Percentiles rank a stretch among this genome's conserved stretches.
Conservation (phyloP, 2,329 filamentous ascomycete species). For the Dothistroma pini region DNA sequence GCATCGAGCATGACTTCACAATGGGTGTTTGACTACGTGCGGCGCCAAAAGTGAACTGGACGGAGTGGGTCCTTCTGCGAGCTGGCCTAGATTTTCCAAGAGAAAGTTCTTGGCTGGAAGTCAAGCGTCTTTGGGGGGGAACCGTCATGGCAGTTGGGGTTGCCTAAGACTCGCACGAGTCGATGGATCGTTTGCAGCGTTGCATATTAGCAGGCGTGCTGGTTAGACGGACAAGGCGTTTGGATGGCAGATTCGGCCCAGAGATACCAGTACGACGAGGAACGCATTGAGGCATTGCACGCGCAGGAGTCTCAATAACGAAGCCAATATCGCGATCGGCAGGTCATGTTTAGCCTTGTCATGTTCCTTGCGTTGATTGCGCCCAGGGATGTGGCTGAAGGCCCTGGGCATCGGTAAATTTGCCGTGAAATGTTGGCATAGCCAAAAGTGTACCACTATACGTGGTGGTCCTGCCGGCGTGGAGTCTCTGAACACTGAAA, state of each 20-base stretch:
- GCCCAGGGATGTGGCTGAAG: background rate
- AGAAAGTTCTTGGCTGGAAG: constrained; percentile 32
- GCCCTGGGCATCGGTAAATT: background rate
- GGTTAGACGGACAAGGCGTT: constrained; percentile 5
- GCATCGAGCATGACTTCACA: constrained; percentile 96
- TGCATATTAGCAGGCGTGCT: constrained; percentile 6
- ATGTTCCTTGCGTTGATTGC: background rate
- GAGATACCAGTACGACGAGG: constrained; percentile 2
- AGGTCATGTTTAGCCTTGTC: background rate
- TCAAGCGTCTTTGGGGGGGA: constrained; percentile 29
- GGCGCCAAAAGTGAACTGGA: constrained; percentile 9
- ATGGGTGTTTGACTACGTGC: constrained; percentile 70
- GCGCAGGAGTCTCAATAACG: background rate
- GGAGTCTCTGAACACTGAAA: background rate
- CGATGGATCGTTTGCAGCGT: background rate
- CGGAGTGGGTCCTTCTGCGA: constrained; percentile 26
- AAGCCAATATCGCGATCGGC: background rate
- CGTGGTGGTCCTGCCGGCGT: background rate
- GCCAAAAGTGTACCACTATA: background rate
- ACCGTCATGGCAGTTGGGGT: constrained; percentile 31
- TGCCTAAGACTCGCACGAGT: constrained; percentile 14
- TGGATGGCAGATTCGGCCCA: background rate
- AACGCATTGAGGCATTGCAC: background rate
- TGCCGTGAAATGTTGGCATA: background rate
- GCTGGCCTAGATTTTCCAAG: constrained; percentile 28